Conservation (phyloP, 179 eudicot species). For the Silene noctiflora region DNA sequence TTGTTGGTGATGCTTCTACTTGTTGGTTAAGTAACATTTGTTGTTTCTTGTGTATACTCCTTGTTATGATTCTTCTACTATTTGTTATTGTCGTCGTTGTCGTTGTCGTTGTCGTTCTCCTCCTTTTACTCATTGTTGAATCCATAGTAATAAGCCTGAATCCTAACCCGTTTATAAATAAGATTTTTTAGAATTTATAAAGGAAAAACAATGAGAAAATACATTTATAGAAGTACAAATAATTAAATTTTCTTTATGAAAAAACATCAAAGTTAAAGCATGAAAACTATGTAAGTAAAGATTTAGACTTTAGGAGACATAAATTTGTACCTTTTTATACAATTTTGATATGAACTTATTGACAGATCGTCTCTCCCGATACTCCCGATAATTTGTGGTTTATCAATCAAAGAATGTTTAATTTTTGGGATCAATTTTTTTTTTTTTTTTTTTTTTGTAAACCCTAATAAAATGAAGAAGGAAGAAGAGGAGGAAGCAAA, state of each 20-base stretch:
- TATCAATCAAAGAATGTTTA: neutral
- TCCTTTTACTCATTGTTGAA: slow-evolving; percentile 4
- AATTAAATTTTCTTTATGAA: neutral
- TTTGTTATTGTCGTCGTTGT: neutral
- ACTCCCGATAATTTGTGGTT: too few relatives aligned
- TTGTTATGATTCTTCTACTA: slow-evolving; percentile 31
- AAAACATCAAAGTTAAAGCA: neutral
- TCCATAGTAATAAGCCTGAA: neutral
- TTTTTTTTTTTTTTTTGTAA: too few relatives aligned
- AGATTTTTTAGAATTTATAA: too few relatives aligned
- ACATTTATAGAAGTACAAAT: neutral
- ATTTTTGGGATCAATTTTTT: neutral
- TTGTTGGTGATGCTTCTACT: neutral
- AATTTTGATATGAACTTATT: neutral
- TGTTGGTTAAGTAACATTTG: slow-evolving; percentile 11
- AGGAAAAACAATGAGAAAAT: neutral
- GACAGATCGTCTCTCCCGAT: too few relatives aligned
- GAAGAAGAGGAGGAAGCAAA: neutral
- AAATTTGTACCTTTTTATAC: slow-evolving; percentile 1
- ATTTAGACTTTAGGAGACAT: slow-evolving; percentile 1
- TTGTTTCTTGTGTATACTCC: slow-evolving; percentile 41
- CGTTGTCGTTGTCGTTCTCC: neutral
- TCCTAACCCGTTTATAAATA: too few relatives aligned
- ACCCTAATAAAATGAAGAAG: neutral
- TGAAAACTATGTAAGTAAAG: slow-evolving; percentile 1